These are phyloP conservation scores for Dactylellina leptospora DNA, from an alignment of 2,329 filamentous ascomycete genomes.

Conservation along the genomic window DNA sequence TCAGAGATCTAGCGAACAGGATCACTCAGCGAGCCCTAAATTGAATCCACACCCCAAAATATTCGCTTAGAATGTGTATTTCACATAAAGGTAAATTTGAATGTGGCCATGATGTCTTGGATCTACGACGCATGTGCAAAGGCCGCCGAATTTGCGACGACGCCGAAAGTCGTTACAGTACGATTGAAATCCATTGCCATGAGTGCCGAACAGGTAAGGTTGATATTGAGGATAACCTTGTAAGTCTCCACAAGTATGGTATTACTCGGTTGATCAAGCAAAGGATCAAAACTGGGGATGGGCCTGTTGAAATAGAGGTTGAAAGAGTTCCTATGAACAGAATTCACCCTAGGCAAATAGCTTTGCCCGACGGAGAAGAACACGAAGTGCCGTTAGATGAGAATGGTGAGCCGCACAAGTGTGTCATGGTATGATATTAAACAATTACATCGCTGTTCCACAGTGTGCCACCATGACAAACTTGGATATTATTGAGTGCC, in stretches of 20 bases:
- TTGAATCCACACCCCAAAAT: too few relatives aligned
- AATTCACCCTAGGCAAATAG: neutral
- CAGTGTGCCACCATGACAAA: too few relatives aligned
- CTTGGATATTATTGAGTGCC: too few relatives aligned
- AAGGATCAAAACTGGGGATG: slow-evolving; percentile 4
- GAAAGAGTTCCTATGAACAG: slow-evolving; percentile 9
- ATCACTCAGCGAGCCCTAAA: too few relatives aligned
- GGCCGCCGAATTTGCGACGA: neutral
- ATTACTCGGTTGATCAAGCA: neutral
- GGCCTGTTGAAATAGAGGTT: slow-evolving; percentile 10
- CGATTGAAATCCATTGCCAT: neutral
- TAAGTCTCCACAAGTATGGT: slow-evolving; percentile 4
- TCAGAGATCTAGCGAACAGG: too few relatives aligned
- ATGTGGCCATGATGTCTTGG: slow-evolving; percentile 20
- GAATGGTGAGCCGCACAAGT: neutral
- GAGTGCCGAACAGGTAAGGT: neutral
- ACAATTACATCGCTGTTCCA: too few relatives aligned
- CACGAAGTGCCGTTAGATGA: neutral
- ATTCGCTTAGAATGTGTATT: slow-evolving; percentile 17
- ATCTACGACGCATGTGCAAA: neutral
- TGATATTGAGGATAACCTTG: neutral
- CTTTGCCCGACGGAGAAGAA: neutral
- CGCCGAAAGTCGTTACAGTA: neutral
- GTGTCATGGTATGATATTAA: too few relatives aligned
- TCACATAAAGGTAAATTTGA: slow-evolving; percentile 7